Percentiles rank a stretch among this genome's conserved stretches.
Evolutionary conservation across 768 basidiomycete species (phyloP).

Genomic region (Amanita phalloides): DNA sequence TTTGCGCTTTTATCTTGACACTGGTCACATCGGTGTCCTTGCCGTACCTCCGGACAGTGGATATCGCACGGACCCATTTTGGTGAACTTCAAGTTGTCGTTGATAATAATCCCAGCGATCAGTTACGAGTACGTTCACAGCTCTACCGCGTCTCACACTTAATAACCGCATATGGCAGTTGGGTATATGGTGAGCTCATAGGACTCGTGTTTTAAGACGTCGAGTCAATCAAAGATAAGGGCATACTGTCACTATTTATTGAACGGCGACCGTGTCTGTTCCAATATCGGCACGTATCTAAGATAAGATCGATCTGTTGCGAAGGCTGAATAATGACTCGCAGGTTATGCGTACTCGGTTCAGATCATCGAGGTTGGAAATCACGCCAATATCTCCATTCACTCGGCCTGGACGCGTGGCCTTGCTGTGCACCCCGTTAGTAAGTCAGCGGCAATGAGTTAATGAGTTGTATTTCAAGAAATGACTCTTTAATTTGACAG

Average conservation of each 20-base stretch:
- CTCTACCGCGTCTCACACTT: neutral
- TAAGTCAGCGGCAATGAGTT: slow-evolving; percentile 21
- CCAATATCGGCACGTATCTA: slow-evolving; percentile 28
- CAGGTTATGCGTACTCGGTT: slow-evolving; percentile 50
- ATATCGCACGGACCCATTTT: slow-evolving; percentile 52
- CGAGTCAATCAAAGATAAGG: slow-evolving; percentile 26
- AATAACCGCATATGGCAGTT: slow-evolving; percentile 28
- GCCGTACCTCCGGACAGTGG: slow-evolving; percentile 56
- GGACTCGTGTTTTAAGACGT: neutral
- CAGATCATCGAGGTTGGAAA: slow-evolving; percentile 21
- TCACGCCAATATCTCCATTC: slow-evolving; percentile 31
- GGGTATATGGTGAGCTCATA: slow-evolving; percentile 51
- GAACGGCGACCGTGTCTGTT: slow-evolving; percentile 37
- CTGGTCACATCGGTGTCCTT: slow-evolving; percentile 64
- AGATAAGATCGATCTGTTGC: neutral
- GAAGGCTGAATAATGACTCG: neutral
- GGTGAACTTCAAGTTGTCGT: slow-evolving; percentile 14
- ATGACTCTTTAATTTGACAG: slow-evolving; percentile 15
- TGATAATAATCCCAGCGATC: slow-evolving; percentile 19
- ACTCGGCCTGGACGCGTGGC: slow-evolving; percentile 58
- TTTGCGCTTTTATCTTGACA: slow-evolving; percentile 53
- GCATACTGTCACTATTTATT: slow-evolving; percentile 43
- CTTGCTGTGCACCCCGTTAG: slow-evolving; percentile 70
- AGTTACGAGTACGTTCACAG: slow-evolving; percentile 41
- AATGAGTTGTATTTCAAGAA: neutral